Percentiles rank a stretch among this genome's conserved stretches.
phyloP scores from a whole-genome alignment of 805 yeast species.

The Candida awuae region DNA sequence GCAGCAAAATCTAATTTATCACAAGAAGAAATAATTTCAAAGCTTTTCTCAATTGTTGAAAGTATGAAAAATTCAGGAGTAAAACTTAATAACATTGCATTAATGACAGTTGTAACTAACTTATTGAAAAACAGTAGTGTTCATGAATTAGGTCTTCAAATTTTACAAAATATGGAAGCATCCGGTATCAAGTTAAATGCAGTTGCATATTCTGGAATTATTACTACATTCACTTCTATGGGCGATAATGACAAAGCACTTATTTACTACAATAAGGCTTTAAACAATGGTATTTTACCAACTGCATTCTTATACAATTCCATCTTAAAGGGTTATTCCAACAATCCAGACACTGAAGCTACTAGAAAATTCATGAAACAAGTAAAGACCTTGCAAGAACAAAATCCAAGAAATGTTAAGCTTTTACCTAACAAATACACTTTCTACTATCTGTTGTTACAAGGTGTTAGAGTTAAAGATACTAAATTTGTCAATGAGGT shows the following conservation, averaged over 20 bases:
- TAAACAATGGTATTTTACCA: slow-evolving; percentile 28
- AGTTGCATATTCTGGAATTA: slow-evolving; percentile 38
- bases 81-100: slow-evolving; percentile 36
- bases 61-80: slow-evolving; percentile 35
- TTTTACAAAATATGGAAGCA: slow-evolving; percentile 36
- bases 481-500: slow-evolving; percentile 28
- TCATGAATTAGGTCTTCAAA: slow-evolving; percentile 41
- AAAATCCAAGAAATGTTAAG: slow-evolving; percentile 15
- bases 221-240: slow-evolving; percentile 37
- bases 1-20: slow-evolving; percentile 35
- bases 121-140: slow-evolving; percentile 41
- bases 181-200: slow-evolving; percentile 28
- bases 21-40: slow-evolving; percentile 29
- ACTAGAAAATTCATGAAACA: slow-evolving; percentile 35
- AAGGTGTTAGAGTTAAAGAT: slow-evolving; percentile 31
- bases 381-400: slow-evolving; percentile 22
- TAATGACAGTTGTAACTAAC: slow-evolving; percentile 46
- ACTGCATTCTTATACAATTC: slow-evolving; percentile 36
- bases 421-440: slow-evolving; percentile 41
- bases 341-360: slow-evolving; percentile 24
- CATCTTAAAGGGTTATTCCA: slow-evolving; percentile 42
- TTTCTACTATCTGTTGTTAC: slow-evolving; percentile 38
- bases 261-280: slow-evolving; percentile 31
- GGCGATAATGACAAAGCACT: slow-evolving; percentile 39
- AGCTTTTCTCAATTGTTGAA: slow-evolving; percentile 21